These are phyloP conservation scores for Cyclotella atomus DNA, from an alignment of 108 stramenopile species.

Conservation along the genomic window DNA sequence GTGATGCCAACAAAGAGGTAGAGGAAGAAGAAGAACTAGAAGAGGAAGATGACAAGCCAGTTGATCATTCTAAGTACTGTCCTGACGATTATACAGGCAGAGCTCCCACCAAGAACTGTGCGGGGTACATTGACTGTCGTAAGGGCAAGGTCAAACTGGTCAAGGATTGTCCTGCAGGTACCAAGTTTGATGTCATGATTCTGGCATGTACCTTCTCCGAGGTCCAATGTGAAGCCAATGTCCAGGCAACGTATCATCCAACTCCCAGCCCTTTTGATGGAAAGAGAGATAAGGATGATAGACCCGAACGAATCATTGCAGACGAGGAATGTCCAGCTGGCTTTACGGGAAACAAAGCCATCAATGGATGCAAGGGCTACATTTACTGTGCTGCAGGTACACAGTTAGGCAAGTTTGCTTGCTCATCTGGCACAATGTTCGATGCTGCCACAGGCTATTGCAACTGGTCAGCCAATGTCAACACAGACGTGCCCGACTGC, in stretches of 20 bases:
- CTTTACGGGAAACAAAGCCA: constrained; percentile 16
- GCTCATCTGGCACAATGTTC: constrained; percentile 16
- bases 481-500: not conserved
- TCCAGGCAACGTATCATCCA: not conserved
- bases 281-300: not conserved
- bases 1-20: not conserved
- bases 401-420: constrained; percentile 1
- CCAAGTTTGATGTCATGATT: constrained; percentile 16
- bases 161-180: not conserved
- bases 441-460: constrained; percentile 8
- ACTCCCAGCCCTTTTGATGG: not conserved
- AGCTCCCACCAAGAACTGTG: constrained; percentile 8
- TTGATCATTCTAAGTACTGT: constrained; percentile 5
- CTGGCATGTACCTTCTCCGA: constrained; percentile 10
- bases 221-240: not conserved
- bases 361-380: constrained; percentile 10
- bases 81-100: constrained; percentile 24
- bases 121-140: constrained; percentile 17
- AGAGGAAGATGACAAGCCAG: not conserved
- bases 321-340: constrained; percentile 4
- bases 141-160: not conserved
- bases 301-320: constrained; percentile 14
- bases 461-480: constrained; percentile 18
- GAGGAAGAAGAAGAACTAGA: not conserved
- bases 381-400: constrained; percentile 18